Evolutionary conservation across 2,329 filamentous ascomycete genomes (phyloP), one percentile per base, ranked within the genome.

Genomic region (Fusarium virguliforme): DNA sequence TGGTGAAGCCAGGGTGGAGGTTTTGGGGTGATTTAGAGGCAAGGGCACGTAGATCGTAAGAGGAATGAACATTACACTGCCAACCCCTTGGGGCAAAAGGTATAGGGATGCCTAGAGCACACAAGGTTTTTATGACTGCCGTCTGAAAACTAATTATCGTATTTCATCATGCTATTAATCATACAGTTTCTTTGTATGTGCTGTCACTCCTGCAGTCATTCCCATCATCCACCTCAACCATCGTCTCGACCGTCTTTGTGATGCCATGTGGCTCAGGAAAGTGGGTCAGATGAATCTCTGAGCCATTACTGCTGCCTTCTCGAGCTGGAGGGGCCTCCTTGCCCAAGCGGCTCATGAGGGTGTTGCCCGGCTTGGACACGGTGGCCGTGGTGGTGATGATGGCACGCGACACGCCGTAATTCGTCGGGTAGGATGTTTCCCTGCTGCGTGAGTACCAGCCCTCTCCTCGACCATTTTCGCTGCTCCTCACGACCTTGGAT

Each of bases 401-500:
- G 3, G 72, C 64, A 18, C 56, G 66, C 8, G 70, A 73, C 2
- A 63, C 68, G 4, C 64, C 41, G 9, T 63, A 54, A 4, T 58
- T 62, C 8, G 66, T 69, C 2, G 66, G 70, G 34, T 65, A 65
- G 1, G 67, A 72, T 15, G 59, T 65, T 4, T 64, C 50, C 6
- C 32, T 50, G 6, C 58, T 65, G 26, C 43, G 70, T 5, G 37
- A 53, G 50, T 70, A 57, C 62, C 57, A 72, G 3, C 58, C 65
- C 1, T 53, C 63, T 9, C 58, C 63, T 4, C 48, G 32, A 1
- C 63, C 34, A 1, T 24, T 8, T 1, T 35, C 41, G 3, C 60
- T 43, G 6, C 70, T 55, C 13, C 54, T 54, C 1, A 73, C 78
- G 2, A 84, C 76, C 57, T 82, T 82, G 30, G 77, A 83, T 60